A percentile compares a stretch with the other conserved stretches of the same genome.
These are phyloP conservation scores for Pythium angustatum DNA, from an alignment of 352 stramenopile genomes.

Conservation along the genomic window DNA sequence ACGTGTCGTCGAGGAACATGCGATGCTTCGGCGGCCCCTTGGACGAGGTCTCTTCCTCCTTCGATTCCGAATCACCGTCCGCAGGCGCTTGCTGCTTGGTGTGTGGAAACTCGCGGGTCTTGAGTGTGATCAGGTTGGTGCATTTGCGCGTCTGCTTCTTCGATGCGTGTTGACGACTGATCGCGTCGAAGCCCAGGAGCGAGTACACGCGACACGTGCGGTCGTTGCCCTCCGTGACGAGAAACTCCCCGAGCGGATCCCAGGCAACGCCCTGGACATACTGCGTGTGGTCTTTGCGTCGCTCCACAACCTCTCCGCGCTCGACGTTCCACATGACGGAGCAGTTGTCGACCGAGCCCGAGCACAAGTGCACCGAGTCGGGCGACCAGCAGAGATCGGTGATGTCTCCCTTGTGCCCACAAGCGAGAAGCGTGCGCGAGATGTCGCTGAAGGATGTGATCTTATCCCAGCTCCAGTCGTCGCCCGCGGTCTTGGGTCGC, in stretches of 20 bases:
- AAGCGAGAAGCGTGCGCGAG: slow-evolving; percentile 67
- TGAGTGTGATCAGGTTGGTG: slow-evolving; percentile 74
- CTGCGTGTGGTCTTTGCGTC: slow-evolving; percentile 92
- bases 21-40: slow-evolving; percentile 57
- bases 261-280: slow-evolving; percentile 97
- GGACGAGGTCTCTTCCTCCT: slow-evolving; percentile 4
- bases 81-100: not conserved
- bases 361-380: slow-evolving; percentile 89
- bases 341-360: slow-evolving; percentile 93
- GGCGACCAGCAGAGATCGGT: slow-evolving; percentile 92
- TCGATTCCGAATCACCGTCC: slow-evolving; percentile 6
- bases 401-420: slow-evolving; percentile 89
- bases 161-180: slow-evolving; percentile 37
- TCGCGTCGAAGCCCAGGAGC: slow-evolving; percentile 60
- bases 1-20: slow-evolving; percentile 94
- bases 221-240: slow-evolving; percentile 95
- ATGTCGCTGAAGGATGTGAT: slow-evolving; percentile 84
- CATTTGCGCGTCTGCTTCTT: slow-evolving; percentile 81
- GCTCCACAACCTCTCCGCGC: slow-evolving; percentile 76
- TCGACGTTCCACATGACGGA: slow-evolving; percentile 88
- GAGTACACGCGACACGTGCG: slow-evolving; percentile 93
- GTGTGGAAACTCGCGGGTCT: slow-evolving; percentile 64
- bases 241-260: slow-evolving; percentile 94
- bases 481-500: slow-evolving; percentile 65
- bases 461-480: slow-evolving; percentile 75